These are phyloP conservation scores for Pontederia paniculata DNA, from an alignment of 176 grass and related monocot species.

Conservation along the genomic window DNA sequence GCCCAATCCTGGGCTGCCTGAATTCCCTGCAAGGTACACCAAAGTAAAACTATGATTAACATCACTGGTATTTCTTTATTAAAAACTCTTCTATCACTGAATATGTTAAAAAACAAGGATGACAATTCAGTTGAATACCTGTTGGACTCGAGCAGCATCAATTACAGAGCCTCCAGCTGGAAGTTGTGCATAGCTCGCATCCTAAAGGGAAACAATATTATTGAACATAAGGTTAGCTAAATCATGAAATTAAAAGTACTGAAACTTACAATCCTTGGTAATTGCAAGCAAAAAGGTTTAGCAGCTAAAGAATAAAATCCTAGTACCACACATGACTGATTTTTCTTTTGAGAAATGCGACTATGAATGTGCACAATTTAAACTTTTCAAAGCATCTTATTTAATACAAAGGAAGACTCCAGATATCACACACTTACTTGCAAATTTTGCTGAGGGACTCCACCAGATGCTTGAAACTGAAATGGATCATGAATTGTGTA, in stretches of 20 bases:
- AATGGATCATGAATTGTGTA: not conserved
- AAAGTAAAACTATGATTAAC: slow-evolving; percentile 4
- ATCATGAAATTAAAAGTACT: slow-evolving; percentile 11
- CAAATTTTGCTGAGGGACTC: slow-evolving; percentile 4
- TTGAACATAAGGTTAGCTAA: not conserved
- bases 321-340: not conserved
- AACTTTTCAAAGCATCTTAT: not conserved
- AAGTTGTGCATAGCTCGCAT: slow-evolving; percentile 61
- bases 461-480: slow-evolving; percentile 17
- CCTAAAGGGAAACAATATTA: slow-evolving; percentile 32
- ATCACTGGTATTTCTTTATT: not conserved
- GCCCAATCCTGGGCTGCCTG: slow-evolving; percentile 63
- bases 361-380: not conserved
- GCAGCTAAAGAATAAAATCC: no score
- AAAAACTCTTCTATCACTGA: not conserved
- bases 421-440: slow-evolving; percentile 8
- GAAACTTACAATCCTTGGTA: slow-evolving; percentile 2
- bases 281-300: not conserved
- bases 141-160: slow-evolving; percentile 57
- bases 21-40: slow-evolving; percentile 41
- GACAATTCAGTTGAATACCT: slow-evolving; percentile 25
- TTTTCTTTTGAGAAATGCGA: no score
- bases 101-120: not conserved
- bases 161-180: slow-evolving; percentile 43
- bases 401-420: not conserved